These are phyloP conservation scores for Phyllostachys edulis DNA, from an alignment of 176 grass and related monocot genomes.

Conservation along the genomic window DNA sequence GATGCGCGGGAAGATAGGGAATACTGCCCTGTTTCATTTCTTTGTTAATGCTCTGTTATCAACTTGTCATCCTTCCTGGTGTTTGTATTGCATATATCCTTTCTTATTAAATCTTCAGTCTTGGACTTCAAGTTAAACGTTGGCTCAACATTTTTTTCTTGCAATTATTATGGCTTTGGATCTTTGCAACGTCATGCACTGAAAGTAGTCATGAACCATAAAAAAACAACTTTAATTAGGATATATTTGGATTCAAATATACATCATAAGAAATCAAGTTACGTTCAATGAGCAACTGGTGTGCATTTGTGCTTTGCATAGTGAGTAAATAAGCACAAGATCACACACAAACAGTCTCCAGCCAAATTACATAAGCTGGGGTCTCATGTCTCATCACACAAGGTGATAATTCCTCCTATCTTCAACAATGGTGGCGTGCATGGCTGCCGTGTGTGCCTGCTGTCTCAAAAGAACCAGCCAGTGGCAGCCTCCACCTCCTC, in stretches of 20 bases:
- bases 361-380: conserved; percentile 3
- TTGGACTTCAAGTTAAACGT: neutral
- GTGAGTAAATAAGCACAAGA: neutral
- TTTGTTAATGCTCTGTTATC: no score
- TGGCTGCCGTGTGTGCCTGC: no score
- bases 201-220: neutral
- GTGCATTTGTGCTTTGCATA: neutral
- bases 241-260: neutral
- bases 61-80: no score
- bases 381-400: neutral
- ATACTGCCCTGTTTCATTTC: no score
- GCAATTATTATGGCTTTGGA: neutral
- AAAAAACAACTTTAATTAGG: neutral
- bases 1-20: no score
- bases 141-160: neutral
- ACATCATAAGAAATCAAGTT: no score
- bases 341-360: conserved; percentile 29
- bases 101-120: no score
- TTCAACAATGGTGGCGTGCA: neutral
- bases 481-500: conserved; percentile 40
- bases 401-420: neutral
- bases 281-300: conserved; percentile 12
- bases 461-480: conserved; percentile 46
- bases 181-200: neutral
- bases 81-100: no score